Evolutionary conservation across 768 basidiomycete genomes (phyloP).

Genomic region (Gloeopeniophorella convolvens): DNA sequence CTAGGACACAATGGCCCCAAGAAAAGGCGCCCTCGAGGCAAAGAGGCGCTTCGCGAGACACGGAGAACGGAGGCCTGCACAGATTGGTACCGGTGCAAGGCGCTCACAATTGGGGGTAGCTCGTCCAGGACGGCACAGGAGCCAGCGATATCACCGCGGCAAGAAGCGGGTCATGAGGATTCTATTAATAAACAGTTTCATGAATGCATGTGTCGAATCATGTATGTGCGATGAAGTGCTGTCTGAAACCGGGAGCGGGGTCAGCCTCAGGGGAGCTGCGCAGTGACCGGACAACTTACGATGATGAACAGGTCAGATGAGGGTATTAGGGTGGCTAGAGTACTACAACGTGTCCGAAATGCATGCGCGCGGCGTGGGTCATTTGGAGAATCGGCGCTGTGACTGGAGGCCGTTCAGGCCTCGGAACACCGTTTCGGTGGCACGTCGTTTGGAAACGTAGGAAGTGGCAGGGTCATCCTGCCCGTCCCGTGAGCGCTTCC

Average conservation of each 20-base stretch:
- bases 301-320: constrained; percentile 7
- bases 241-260: neutral
- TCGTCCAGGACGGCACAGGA: neutral
- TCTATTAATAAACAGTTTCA: constrained; percentile 20
- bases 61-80: constrained; percentile 2
- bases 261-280: neutral
- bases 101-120: neutral
- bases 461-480: constrained; percentile 3
- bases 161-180: constrained; percentile 8
- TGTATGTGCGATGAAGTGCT: constrained; percentile 13
- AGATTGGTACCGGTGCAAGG: too few relatives aligned
- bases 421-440: constrained; percentile 9
- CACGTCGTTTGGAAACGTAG: constrained; percentile 9
- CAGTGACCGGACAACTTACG: constrained; percentile 7
- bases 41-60: neutral
- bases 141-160: constrained; percentile 3
- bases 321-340: constrained; percentile 1
- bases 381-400: constrained; percentile 11
- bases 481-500: constrained; percentile 36
- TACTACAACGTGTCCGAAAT: neutral
- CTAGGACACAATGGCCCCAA: too few relatives aligned
- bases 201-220: constrained; percentile 16
- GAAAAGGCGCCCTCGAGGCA: too few relatives aligned
- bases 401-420: constrained; percentile 12
- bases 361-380: neutral